Percentiles rank a stretch among this genome's conserved stretches.
phyloP scores from a whole-genome alignment of 768 basidiomycete species.

The Rhizopogon vesiculosus region DNA sequence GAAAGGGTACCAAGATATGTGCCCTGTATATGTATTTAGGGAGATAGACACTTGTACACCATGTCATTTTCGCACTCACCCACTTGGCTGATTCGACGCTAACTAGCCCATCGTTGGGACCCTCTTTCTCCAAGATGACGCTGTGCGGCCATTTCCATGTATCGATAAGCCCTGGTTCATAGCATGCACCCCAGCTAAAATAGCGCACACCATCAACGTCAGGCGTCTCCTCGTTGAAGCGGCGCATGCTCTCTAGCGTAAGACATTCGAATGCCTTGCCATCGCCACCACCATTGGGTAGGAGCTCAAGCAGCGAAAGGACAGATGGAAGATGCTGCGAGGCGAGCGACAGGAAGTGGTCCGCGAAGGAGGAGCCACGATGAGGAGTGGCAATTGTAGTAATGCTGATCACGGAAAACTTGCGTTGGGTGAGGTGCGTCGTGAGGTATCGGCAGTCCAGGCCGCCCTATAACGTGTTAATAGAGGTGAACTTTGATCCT shows the following conservation, averaged over 20 bases:
- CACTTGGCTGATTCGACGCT: conserved; percentile 84
- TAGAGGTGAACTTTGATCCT: not conserved
- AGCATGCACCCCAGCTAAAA: conserved; percentile 93
- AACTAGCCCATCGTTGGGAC: conserved; percentile 93
- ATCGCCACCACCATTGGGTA: conserved; percentile 91
- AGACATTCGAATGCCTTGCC: conserved; percentile 91
- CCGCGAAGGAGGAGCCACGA: conserved; percentile 89
- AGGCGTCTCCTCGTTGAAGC: conserved; percentile 84
- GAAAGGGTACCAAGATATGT: conserved; percentile 91
- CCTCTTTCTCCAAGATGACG: conserved; percentile 81
- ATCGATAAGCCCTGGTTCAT: conserved; percentile 86
- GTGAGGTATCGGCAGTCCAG: conserved; percentile 89
- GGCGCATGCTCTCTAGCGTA: conserved; percentile 78
- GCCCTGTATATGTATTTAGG: conserved; percentile 44
- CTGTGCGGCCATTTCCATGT: conserved; percentile 81
- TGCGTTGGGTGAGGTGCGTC: conserved; percentile 71
- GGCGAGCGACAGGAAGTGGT: conserved; percentile 82
- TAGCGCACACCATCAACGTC: conserved; percentile 79
- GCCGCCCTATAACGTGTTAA: conserved; percentile 61
- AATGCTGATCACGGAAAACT: conserved; percentile 78
- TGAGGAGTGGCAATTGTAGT: conserved; percentile 97
- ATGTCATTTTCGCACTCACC: conserved; percentile 33
- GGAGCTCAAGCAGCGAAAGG: conserved; percentile 70
- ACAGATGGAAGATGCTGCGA: conserved; percentile 62
- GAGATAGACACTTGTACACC: not conserved